Evolutionary conservation across 2,329 filamentous ascomycete genomes (phyloP), one percentile per base, ranked within the genome.

Genomic region (Alternaria postmessia): DNA sequence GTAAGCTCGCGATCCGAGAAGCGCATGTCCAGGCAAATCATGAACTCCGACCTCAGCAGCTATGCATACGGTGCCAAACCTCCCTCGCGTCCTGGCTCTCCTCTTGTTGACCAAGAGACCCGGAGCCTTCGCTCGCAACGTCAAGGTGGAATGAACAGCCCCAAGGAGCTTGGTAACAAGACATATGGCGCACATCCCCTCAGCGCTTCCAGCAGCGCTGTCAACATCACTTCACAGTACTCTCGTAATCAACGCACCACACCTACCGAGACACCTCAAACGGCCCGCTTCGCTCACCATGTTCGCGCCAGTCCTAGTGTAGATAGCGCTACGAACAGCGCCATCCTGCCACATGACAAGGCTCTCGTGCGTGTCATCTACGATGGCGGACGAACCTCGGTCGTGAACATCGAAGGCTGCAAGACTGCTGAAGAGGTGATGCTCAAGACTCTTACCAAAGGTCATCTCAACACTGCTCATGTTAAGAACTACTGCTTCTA

Each of bases 401-500:
- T 97, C 24, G 89, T 99, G 73, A 95, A 95, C 78, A 93, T 98
- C 67, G 91, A 93, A 65, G 91, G 92, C 66, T 97, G 94, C 84
- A 93, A 89, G 74, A 95, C 91, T 5, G 91, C 93, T 62, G 95
- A 97, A 72, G 93, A 98, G 68, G 92, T 98, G 53, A 94, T 97
- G 83, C 86, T 93, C 46, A 91, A 92, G 62, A 96, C 95, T 0
- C 81, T 98, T 44, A 88, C 91, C 68, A 98, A 98, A 78, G 92
- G 97, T 65, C 89, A 89, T 41, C 85, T 97, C 30, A 91, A 93
- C 22, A 93, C 97, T 74, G 92, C 94, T 64, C 93, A 97, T 72
- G 91, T 95, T 76, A 88, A 93, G 71, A 97, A 96, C 74, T 98
- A 97, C 81, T 97, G 94, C 82, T 98, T 99, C 81, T 98, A 95